Conservation (phyloP, 225 moss, liverwort and hornwort species). For the Bryoerythrophyllum caledonicum region DNA sequence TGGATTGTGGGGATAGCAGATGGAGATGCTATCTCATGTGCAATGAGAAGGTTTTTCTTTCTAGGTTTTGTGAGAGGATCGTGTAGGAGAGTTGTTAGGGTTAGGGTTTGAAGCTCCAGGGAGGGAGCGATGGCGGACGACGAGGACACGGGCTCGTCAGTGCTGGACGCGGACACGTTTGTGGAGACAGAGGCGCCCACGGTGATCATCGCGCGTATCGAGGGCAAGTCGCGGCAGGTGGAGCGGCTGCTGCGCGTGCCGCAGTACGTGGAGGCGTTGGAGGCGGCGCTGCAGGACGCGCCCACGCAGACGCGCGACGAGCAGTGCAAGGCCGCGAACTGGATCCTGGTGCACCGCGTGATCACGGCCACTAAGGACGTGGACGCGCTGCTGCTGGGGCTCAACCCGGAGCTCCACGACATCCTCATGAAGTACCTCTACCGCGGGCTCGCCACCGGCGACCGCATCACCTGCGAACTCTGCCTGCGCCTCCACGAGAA, state of each 20-base stretch:
- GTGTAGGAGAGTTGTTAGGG: too few species aligned
- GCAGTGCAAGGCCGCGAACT: conserved; percentile 82
- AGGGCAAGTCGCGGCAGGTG: conserved; percentile 77
- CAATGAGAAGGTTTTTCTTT: background rate
- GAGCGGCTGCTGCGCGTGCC: conserved; percentile 64
- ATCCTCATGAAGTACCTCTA: conserved; percentile 85
- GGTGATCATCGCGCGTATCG: conserved; percentile 70
- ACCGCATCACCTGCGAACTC: conserved; percentile 74
- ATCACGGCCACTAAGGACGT: conserved; percentile 78
- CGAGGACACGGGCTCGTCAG: conserved; percentile 25
- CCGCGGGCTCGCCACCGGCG: conserved; percentile 83
- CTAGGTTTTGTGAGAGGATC: background rate
- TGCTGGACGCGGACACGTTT: conserved; percentile 55
- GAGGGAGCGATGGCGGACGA: conserved; percentile 27
- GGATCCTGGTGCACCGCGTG: conserved; percentile 81
- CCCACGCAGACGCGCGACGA: conserved; percentile 78
- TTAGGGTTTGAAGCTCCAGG: too few species aligned
- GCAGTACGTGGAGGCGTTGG: conserved; percentile 73
- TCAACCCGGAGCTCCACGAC: conserved; percentile 69
- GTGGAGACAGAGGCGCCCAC: conserved; percentile 73
- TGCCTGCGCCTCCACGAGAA: conserved; percentile 80
- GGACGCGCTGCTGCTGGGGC: conserved; percentile 57
- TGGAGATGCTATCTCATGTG: background rate
- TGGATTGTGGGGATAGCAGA: background rate
- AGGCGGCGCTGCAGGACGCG: conserved; percentile 69